phyloP scores from a whole-genome alignment of 805 yeast species.

The Peterozyma xylosa region DNA sequence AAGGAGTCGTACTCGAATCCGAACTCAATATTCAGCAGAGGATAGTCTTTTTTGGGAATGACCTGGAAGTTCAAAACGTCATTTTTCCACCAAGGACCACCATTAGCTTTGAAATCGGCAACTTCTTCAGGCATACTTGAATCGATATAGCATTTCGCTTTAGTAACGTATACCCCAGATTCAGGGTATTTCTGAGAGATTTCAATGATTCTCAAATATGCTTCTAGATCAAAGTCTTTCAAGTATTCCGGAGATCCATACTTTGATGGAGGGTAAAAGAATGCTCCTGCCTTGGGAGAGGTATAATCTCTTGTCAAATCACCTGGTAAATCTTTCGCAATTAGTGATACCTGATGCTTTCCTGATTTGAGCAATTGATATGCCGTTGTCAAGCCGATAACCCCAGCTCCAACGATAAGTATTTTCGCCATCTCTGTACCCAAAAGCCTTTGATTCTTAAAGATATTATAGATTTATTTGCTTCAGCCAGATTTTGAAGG shows the following conservation, averaged over 20 bases:
- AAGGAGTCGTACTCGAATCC: conserved; percentile 48
- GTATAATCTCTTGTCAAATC: conserved; percentile 37
- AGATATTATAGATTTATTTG: no score
- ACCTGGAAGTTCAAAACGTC: conserved; percentile 32
- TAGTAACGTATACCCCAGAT: conserved; percentile 34
- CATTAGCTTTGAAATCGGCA: conserved; percentile 10
- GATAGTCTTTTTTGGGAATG: conserved; percentile 28
- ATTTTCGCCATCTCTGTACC: conserved; percentile 13
- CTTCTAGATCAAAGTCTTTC: conserved; percentile 34
- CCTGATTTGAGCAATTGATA: conserved; percentile 27
- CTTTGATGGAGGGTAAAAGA: conserved; percentile 55
- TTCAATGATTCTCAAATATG: conserved; percentile 38
- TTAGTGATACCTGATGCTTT: conserved; percentile 32
- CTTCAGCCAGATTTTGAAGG: no score
- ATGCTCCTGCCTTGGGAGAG: conserved; percentile 68
- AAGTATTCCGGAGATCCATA: conserved; percentile 26
- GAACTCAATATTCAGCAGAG: conserved; percentile 20
- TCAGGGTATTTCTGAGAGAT: conserved; percentile 40
- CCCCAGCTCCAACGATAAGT: conserved; percentile 47
- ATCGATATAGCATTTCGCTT: conserved; percentile 14
- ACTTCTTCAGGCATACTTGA: conserved; percentile 5
- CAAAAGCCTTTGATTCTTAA: no score
- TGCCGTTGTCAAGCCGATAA: conserved; percentile 48
- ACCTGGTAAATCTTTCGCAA: conserved; percentile 22
- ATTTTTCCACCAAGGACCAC: conserved; percentile 42